These are phyloP conservation scores for Pythium scleroteichum DNA, from an alignment of 352 stramenopile species.

Conservation along the genomic window DNA sequence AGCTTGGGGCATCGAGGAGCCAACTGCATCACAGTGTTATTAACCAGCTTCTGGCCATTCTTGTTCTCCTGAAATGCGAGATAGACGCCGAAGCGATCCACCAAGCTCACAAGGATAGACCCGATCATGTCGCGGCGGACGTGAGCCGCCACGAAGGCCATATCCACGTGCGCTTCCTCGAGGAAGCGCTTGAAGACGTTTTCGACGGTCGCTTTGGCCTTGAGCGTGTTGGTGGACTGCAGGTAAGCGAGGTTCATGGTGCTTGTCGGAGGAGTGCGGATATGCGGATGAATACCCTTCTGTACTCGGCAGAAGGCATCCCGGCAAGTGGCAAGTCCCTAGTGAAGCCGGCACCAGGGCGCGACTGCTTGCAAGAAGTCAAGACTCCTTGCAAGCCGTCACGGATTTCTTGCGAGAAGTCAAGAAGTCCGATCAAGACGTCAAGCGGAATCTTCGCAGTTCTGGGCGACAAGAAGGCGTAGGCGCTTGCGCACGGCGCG, in stretches of 20 bases:
- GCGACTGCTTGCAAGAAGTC: too few relatives aligned
- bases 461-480: too few relatives aligned
- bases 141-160: slow-evolving; percentile 4
- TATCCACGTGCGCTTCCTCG: slow-evolving; percentile 11
- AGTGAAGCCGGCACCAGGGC: too few relatives aligned
- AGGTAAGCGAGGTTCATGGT: slow-evolving; percentile 24
- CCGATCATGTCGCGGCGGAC: slow-evolving; percentile 7
- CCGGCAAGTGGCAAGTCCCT: neutral
- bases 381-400: too few relatives aligned
- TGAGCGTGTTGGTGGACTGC: slow-evolving; percentile 16
- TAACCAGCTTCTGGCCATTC: neutral
- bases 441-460: too few relatives aligned
- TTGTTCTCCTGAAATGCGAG: slow-evolving; percentile 16
- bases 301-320: too few relatives aligned
- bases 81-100: slow-evolving; percentile 17
- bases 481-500: too few relatives aligned
- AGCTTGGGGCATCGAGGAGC: too few relatives aligned
- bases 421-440: too few relatives aligned
- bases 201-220: slow-evolving; percentile 17
- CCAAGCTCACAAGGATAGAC: slow-evolving; percentile 8
- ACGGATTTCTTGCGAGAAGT: too few relatives aligned
- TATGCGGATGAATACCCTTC: slow-evolving; percentile 30
- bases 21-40: slow-evolving; percentile 20
- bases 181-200: slow-evolving; percentile 29
- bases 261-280: slow-evolving; percentile 9